Evolutionary conservation across 306 rosid species (phyloP).

Genomic region (Oemleria cerasiformis): DNA sequence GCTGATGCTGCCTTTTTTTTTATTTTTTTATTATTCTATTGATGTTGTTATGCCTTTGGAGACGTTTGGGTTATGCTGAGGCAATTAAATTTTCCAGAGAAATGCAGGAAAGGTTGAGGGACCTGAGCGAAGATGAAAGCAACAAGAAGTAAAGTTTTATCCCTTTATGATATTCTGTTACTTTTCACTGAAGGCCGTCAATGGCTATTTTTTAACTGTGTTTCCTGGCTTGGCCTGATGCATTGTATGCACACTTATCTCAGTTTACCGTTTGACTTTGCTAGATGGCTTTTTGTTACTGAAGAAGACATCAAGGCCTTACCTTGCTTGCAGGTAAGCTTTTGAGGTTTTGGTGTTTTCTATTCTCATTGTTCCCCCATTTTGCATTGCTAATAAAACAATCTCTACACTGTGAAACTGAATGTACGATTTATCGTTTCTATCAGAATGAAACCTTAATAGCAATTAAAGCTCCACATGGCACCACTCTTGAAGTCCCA

Average conservation of each 20-base stretch:
- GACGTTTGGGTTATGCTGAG: conserved; percentile 20
- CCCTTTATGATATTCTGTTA: conserved; percentile 17
- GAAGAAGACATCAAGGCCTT: conserved; percentile 93
- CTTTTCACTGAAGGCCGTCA: conserved; percentile 1
- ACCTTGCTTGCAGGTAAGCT: conserved; percentile 81
- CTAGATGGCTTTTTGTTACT: conserved; percentile 89
- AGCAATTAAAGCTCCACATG: conserved; percentile 98
- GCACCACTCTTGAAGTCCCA: conserved; percentile 96
- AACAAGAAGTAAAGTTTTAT: conserved; percentile 61
- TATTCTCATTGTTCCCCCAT: conserved; percentile 6
- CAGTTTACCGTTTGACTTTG: conserved; percentile 14
- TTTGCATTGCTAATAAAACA: conserved; percentile 15
- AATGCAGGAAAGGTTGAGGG: conserved; percentile 85
- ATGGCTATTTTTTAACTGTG: conserved; percentile 4
- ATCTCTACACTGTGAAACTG: conserved; percentile 19
- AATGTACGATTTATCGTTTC: conserved; percentile 19
- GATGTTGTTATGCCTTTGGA: neutral
- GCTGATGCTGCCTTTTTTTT: conserved; percentile 20
- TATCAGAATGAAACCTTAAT: conserved; percentile 89
- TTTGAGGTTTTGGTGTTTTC: conserved; percentile 17
- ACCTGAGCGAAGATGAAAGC: conserved; percentile 85
- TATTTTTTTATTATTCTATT: neutral
- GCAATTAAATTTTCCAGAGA: conserved; percentile 55
- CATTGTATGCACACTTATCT: conserved; percentile 1
- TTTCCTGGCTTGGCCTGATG: neutral